Conservation (phyloP, 2,329 filamentous ascomycete species). For the Corniculantispora saksenae region DNA sequence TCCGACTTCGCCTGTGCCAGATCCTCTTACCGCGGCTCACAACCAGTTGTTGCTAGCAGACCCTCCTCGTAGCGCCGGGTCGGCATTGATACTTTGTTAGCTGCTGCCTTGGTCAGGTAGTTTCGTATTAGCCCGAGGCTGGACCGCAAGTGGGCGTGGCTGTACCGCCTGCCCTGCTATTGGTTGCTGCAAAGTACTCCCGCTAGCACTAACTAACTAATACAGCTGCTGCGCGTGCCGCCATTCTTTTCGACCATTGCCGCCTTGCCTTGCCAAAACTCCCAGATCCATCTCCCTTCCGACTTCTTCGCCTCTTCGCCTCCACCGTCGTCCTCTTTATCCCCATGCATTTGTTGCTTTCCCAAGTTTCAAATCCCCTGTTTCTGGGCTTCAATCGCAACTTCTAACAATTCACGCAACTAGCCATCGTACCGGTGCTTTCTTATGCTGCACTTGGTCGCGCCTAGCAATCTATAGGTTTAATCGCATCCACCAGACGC, state of each 20-base stretch:
- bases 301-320: slow-evolving; percentile 11
- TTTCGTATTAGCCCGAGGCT: not conserved
- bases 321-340: slow-evolving; percentile 1
- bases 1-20: too few relatives aligned
- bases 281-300: slow-evolving; percentile 4
- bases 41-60: too few relatives aligned
- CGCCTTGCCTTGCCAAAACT: slow-evolving; percentile 11
- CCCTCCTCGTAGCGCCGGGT: slow-evolving; percentile 2
- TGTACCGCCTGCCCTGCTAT: slow-evolving; percentile 1
- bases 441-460: not conserved
- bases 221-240: slow-evolving; percentile 10
- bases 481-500: slow-evolving; percentile 12
- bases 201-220: not conserved
- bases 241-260: slow-evolving; percentile 15
- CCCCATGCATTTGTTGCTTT: not conserved
- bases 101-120: not conserved
- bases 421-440: not conserved
- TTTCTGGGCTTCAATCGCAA: not conserved
- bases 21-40: too few relatives aligned
- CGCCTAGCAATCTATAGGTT: not conserved
- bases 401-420: not conserved
- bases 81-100: not conserved
- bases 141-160: not conserved
- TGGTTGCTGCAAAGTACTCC: not conserved
- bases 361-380: not conserved